Percentiles rank a stretch among this genome's conserved stretches.
Conservation (phyloP, 164 flowering plant species). For the Vitis vinifera region ASM3070453v1 NC_081815.1:7396501-7397000, state of each 20-base stretch:
- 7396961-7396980: constrained; percentile 41
- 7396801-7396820: neutral
- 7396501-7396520: constrained; percentile 13
- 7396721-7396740: neutral
- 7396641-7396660: neutral
- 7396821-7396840: neutral
- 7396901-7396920: neutral
- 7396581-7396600: neutral
- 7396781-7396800: neutral
- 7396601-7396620: neutral
- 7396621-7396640: neutral
- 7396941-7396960: neutral
- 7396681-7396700: neutral
- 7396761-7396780: neutral
- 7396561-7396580: constrained; percentile 39
- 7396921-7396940: neutral
- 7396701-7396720: neutral
- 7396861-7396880: neutral
- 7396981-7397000: constrained; percentile 36
- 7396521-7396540: constrained; percentile 35
- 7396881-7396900: neutral
- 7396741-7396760: neutral
- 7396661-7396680: no score
- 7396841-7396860: neutral
- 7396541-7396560: constrained; percentile 55